Evolutionary conservation across 768 basidiomycete species (phyloP).

Genomic region (Xerocomellus intermedius): DNA sequence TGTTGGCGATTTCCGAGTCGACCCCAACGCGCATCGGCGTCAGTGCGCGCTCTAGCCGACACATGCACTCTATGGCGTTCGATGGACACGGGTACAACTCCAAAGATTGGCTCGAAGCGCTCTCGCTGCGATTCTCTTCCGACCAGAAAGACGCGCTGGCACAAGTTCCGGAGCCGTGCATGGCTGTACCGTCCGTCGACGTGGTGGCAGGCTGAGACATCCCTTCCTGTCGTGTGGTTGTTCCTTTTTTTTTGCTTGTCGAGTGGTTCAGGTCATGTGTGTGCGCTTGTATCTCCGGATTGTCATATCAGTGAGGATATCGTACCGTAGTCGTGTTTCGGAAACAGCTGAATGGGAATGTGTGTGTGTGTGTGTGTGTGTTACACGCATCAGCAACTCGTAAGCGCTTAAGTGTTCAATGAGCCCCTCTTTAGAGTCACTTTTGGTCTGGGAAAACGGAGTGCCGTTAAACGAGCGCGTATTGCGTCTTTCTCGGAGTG

Average conservation of each 20-base stretch:
- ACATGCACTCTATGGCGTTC: conserved; percentile 5
- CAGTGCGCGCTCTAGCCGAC: background rate
- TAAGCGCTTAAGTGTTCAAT: too few species aligned
- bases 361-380: background rate
- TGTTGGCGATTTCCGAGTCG: conserved; percentile 11
- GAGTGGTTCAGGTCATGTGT: background rate
- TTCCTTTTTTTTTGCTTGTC: background rate
- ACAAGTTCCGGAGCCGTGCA: background rate
- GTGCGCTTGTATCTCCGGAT: background rate
- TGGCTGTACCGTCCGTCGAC: background rate
- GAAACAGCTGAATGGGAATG: background rate
- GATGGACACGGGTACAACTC: background rate
- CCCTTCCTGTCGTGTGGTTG: too few species aligned
- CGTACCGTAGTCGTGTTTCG: background rate
- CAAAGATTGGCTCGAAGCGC: conserved; percentile 21
- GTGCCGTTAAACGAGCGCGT: too few species aligned
- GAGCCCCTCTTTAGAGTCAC: too few species aligned
- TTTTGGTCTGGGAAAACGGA: too few species aligned
- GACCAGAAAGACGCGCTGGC: background rate
- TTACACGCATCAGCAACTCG: background rate
- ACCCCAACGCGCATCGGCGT: conserved; percentile 20
- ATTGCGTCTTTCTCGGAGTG: too few species aligned
- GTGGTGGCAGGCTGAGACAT: background rate
- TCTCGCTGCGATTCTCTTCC: conserved; percentile 11
- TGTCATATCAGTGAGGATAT: background rate